Evolutionary conservation across 2,329 filamentous ascomycete genomes (phyloP).

Genomic region (Sclerotinia spermophila): DNA sequence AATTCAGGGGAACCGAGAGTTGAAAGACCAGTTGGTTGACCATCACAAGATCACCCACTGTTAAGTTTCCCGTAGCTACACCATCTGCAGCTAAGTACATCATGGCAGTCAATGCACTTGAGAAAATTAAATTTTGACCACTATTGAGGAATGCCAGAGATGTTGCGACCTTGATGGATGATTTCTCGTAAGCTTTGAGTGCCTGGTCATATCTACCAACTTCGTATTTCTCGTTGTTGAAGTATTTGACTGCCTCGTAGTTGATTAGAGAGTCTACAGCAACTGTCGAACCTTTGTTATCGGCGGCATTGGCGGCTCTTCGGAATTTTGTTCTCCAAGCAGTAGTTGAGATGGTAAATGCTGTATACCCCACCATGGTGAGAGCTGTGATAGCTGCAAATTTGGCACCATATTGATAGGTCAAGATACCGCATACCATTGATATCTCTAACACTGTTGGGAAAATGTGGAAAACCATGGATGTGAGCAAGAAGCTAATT

Average conservation of each 20-base stretch:
- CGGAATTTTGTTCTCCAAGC: slow-evolving; percentile 97
- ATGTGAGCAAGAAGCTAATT: slow-evolving; percentile 93
- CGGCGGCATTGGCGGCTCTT: slow-evolving; percentile 89
- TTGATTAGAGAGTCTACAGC: slow-evolving; percentile 97
- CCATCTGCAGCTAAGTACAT: slow-evolving; percentile 96
- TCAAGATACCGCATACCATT: slow-evolving; percentile 94
- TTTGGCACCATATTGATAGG: slow-evolving; percentile 87
- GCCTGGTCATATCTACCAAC: slow-evolving; percentile 86
- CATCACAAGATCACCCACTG: slow-evolving; percentile 96
- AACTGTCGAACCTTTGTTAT: slow-evolving; percentile 92
- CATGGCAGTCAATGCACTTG: slow-evolving; percentile 87
- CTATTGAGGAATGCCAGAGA: slow-evolving; percentile 90
- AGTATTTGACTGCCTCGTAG: slow-evolving; percentile 98
- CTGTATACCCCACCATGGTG: slow-evolving; percentile 91
- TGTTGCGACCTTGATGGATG: slow-evolving; percentile 94
- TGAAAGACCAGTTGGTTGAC: slow-evolving; percentile 99
- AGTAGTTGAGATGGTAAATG: slow-evolving; percentile 96
- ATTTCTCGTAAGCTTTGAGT: slow-evolving; percentile 80
- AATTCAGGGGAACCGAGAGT: slow-evolving; percentile 93
- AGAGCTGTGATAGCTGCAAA: slow-evolving; percentile 87
- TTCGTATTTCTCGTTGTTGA: slow-evolving; percentile 98
- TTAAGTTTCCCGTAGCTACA: slow-evolving; percentile 74
- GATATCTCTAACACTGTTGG: slow-evolving; percentile 91
- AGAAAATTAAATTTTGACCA: slow-evolving; percentile 97
- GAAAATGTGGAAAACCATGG: slow-evolving; percentile 97